A percentile compares a stretch with the other conserved stretches of the same genome.
phyloP scores from a whole-genome alignment of 2,329 filamentous ascomycete species.

The Cytospora paraplurivora region DNA sequence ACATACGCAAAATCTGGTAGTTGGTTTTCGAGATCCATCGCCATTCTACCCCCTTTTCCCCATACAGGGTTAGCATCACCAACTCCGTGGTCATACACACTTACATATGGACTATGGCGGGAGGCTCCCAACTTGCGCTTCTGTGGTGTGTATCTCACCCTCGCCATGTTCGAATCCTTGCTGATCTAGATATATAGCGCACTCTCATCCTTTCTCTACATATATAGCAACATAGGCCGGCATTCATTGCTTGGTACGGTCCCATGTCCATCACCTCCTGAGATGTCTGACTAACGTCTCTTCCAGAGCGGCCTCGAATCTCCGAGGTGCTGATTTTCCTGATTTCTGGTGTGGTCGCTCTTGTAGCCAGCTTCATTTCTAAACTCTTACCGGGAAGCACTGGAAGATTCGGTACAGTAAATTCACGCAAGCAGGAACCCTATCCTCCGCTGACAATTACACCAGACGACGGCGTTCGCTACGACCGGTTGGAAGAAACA shows the following conservation, averaged over 20 bases:
- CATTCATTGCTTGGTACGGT: constrained; percentile 51
- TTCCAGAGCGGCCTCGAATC: constrained; percentile 50
- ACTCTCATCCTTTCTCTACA: constrained; percentile 20
- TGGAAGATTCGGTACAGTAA: constrained; percentile 46
- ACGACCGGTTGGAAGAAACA: constrained; percentile 39
- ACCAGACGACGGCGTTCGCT: constrained; percentile 32
- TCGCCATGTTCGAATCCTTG: neutral
- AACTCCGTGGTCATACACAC: neutral
- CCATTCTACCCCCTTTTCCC: neutral
- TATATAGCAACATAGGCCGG: constrained; percentile 40
- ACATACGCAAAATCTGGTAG: neutral
- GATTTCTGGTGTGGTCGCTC: constrained; percentile 47
- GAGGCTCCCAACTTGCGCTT: constrained; percentile 21
- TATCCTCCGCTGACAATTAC: constrained; percentile 1
- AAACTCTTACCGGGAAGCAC: constrained; percentile 51
- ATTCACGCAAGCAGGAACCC: neutral
- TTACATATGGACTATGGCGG: constrained; percentile 2
- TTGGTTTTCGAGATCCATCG: neutral
- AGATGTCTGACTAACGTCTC: neutral
- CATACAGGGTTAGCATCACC: neutral
- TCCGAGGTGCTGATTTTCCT: constrained; percentile 52
- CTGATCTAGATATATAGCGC: constrained; percentile 21
- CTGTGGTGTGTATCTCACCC: constrained; percentile 12
- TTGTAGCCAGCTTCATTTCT: constrained; percentile 45
- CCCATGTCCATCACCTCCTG: neutral